Evolutionary conservation across 208 protist genomes (phyloP).

Genomic region (Trypanosoma caninum): DNA sequence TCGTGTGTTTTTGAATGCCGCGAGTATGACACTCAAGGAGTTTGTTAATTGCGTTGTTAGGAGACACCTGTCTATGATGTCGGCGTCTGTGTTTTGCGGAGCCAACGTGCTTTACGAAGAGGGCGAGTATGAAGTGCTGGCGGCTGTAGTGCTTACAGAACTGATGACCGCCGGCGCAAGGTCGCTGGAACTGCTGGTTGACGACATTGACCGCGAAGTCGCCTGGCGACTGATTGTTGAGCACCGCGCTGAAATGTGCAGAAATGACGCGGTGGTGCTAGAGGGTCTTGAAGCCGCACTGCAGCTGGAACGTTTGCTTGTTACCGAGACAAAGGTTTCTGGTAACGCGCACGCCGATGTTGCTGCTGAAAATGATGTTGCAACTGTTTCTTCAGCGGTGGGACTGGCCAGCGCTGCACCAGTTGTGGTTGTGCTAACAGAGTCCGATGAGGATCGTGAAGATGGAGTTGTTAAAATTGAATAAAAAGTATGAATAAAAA

Average conservation of each 20-base stretch:
- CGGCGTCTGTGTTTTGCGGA: conserved; percentile 41
- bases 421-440: conserved; percentile 1
- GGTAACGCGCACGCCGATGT: not conserved
- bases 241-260: conserved; percentile 13
- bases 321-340: not conserved
- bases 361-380: conserved; percentile 6
- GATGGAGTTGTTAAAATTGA: conserved; percentile 34
- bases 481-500: too few relatives aligned
- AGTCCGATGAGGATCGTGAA: conserved; percentile 15
- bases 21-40: conserved; percentile 31
- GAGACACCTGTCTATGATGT: conserved; percentile 29
- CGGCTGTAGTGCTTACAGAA: conserved; percentile 20
- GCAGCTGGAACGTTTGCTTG: conserved; percentile 7
- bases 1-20: conserved; percentile 24
- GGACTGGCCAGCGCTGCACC: not conserved
- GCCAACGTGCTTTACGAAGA: conserved; percentile 67
- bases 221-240: conserved; percentile 58
- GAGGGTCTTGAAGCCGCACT: conserved; percentile 31
- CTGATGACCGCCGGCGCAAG: conserved; percentile 9
- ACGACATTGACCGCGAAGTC: conserved; percentile 57
- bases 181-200: conserved; percentile 44
- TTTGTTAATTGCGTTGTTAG: conserved; percentile 44
- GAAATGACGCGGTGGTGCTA: conserved; percentile 12
- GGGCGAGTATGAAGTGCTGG: conserved; percentile 70
- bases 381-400: not conserved